Evolutionary conservation across 495 filamentous ascomycete genomes (phyloP), one percentile per base, ranked within the genome.

Genomic region (Pseudoneurospora amorphoporcata): DNA sequence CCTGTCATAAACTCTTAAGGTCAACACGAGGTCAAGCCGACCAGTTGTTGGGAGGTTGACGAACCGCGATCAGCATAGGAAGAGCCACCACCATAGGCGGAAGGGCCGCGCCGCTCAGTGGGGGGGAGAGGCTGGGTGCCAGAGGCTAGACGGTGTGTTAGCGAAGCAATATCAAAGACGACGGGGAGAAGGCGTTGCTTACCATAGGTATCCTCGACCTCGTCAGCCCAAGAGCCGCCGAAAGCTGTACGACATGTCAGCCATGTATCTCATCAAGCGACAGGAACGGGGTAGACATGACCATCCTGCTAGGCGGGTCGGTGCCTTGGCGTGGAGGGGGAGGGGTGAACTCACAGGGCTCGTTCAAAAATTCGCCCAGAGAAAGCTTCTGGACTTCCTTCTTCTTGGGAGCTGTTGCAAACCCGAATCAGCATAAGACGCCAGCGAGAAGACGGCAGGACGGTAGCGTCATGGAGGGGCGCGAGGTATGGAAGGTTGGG

Each of bases 171-270:
- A 74, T 78, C 77, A 38, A 42, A n/a, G 12, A 68, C 37, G 43
- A 68, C 3, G 40, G 16, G 38, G 16, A 32, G 32, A 16, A 12
- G 17, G 61, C 10, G 37, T 12, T 37, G 39, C 88, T 80, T 90
- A 94, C 92, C 84, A 81, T 87, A 84, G 73, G 92, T 83, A 76
- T 95, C 92, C 80, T 98, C 95, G 87, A 98, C 96, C 79, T 99
- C 95, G 85, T 98, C 95, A 75, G 95, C 95, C 95, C 95, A 99
- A 73, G 95, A 97, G 79, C 93, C 82, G 42, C 80, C 93, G 75
- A 93, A 88, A 76, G 90, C 94, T 97, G 79, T 73, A 75, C 65
- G 38, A 41, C 70, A 35, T 23, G 77, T 80, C 40, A 78, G 75
- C 71, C 23, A 8, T 45, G 9, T 35, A 29, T 68, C 53, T 37